Evolutionary conservation across 2,329 filamentous ascomycete genomes (phyloP), one percentile per base, ranked within the genome.

Genomic region (Microcyclosporella mali): DNA sequence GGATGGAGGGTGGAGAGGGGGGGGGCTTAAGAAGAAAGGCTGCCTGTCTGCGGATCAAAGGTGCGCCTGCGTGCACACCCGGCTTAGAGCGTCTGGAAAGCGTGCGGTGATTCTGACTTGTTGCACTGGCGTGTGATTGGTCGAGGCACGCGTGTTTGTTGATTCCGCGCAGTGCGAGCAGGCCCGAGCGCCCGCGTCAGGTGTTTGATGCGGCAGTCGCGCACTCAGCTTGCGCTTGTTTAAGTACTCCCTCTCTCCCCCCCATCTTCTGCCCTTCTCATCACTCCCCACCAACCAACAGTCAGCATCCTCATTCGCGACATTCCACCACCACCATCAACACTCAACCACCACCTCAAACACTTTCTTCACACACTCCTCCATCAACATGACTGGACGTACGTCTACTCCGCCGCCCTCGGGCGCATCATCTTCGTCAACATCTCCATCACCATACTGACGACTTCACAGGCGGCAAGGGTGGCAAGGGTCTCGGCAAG

Each of bases 401-500:
- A 58, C 64, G 70, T 71, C 55, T 46, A 47, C 50, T 17, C 43
- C 48, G 37, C 46, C 34, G 30, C 21, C 14, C 47, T 40, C n/a
- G n/a, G n/a, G n/a, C n/a, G n/a, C n/a, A n/a, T n/a, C n/a, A n/a
- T n/a, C n/a, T n/a, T n/a, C n/a, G n/a, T n/a, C n/a, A n/a, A n/a
- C 41, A 37, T 31, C 42, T 31, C 43, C 48, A 46, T 41, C 47
- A 39, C 42, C 47, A 40, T 46, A 52, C 57, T 61, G 50, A 62
- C 57, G 49, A 47, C 44, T 33, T n/a, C 51, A 61, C 61, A 92
- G 87, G 87, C 70, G 88, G 88, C 70, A 94, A 94, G 77, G 88
- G 88, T 72, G 89, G 89, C 70, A 95, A 95, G 82, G 89, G 88
- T 70, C 88, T 95, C 73, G 89, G 89, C 71, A 95, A 95, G 83